Conservation (phyloP, 2,329 filamentous ascomycete species). For the Colletotrichum destructivum region DNA sequence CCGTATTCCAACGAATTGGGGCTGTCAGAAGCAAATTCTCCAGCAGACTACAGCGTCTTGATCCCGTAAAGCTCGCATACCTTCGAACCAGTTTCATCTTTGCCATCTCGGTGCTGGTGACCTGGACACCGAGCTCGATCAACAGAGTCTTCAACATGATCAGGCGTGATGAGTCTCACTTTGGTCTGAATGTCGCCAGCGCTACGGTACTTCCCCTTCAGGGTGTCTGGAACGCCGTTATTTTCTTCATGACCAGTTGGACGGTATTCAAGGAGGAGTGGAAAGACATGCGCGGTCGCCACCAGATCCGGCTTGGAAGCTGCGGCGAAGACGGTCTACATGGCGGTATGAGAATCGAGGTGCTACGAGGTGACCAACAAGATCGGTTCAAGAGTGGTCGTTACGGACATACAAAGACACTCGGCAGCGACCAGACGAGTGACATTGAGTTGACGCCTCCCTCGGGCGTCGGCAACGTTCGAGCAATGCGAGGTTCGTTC, state of each 20-base stretch:
- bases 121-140: conserved; percentile 77
- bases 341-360: conserved; percentile 22
- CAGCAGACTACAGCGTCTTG: conserved; percentile 58
- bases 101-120: conserved; percentile 72
- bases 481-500: conserved; percentile 38
- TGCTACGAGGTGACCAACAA: conserved; percentile 6
- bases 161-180: conserved; percentile 67
- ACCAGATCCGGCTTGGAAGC: conserved; percentile 28
- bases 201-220: conserved; percentile 83
- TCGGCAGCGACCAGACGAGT: conserved; percentile 39
- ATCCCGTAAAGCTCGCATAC: conserved; percentile 74
- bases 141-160: conserved; percentile 81
- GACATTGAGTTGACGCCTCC: conserved; percentile 36
- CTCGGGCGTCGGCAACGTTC: conserved; percentile 19
- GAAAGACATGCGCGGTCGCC: conserved; percentile 18
- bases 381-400: conserved; percentile 12
- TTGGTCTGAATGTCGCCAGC: conserved; percentile 77
- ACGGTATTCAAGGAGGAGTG: conserved; percentile 55
- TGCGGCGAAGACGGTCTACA: conserved; percentile 16
- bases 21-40: conserved; percentile 22
- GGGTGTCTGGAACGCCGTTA: conserved; percentile 85
- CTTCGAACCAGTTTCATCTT: conserved; percentile 74
- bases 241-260: conserved; percentile 80
- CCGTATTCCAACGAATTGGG: conserved; percentile 39
- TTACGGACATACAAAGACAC: conserved; percentile 34